These are phyloP conservation scores for Umbelopsis sp. DNA, from an alignment of 192 early-diverging fungal genomes.

Conservation along the genomic window DNA sequence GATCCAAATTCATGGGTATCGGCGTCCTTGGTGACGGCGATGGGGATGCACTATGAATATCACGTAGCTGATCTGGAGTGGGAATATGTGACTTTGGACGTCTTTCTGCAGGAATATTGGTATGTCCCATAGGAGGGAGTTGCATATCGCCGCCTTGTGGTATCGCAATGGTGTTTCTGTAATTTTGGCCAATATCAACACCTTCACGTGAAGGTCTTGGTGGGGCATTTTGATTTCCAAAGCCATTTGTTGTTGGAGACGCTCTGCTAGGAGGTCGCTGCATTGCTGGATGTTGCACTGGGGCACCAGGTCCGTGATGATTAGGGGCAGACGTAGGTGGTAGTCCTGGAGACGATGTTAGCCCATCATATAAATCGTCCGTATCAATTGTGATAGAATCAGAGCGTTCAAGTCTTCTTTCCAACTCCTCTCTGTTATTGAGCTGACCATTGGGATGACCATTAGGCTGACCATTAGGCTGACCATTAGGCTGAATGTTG, in stretches of 20 bases:
- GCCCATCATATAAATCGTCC: conserved; percentile 1
- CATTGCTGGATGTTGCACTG: background rate
- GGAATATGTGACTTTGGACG: conserved; percentile 19
- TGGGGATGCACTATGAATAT: conserved; percentile 10
- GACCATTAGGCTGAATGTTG: too few relatives aligned
- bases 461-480: background rate
- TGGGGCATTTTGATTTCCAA: conserved; percentile 32
- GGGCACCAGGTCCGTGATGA: background rate
- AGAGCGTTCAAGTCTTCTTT: conserved; percentile 12
- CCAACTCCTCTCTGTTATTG: conserved; percentile 19
- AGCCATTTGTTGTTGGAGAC: conserved; percentile 20
- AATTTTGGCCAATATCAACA: conserved; percentile 20
- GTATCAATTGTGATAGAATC: background rate
- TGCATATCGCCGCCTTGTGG: background rate
- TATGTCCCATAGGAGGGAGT: background rate
- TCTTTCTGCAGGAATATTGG: background rate
- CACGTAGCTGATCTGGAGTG: conserved; percentile 7
- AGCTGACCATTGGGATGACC: background rate
- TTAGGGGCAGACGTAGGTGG: background rate
- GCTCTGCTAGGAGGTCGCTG: conserved; percentile 9
- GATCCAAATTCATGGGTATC: background rate
- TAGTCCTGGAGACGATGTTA: background rate
- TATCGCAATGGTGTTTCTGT: conserved; percentile 20
- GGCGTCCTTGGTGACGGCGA: conserved; percentile 1
- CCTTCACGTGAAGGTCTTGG: conserved; percentile 41